phyloP scores from a whole-genome alignment of 192 early-diverging fungal species.

The Umbelopsis ramanniana region DNA sequence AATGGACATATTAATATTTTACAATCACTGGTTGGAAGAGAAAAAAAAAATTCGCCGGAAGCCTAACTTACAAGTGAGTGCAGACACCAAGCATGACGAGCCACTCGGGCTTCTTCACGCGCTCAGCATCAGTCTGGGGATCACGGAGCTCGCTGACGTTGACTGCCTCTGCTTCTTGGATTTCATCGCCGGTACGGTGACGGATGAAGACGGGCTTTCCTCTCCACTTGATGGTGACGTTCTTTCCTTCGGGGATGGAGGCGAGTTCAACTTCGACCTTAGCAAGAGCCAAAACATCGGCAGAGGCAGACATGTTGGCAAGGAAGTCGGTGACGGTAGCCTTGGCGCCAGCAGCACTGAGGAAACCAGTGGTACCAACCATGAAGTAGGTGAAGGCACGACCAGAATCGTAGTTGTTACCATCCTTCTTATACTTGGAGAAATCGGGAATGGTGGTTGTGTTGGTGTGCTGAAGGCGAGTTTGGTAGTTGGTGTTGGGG shows the following conservation, averaged over 20 bases:
- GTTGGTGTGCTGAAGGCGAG: conserved; percentile 51
- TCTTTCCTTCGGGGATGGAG: conserved; percentile 95
- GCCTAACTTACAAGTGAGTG: conserved; percentile 57
- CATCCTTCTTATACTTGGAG: conserved; percentile 76
- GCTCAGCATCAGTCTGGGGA: conserved; percentile 90
- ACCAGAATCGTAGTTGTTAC: conserved; percentile 58
- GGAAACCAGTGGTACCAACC: conserved; percentile 86
- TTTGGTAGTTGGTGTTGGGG: conserved; percentile 42
- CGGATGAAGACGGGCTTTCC: conserved; percentile 98
- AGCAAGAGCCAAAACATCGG: conserved; percentile 96
- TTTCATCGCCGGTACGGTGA: conserved; percentile 94
- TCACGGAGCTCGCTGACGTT: conserved; percentile 84
- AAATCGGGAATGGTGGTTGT: conserved; percentile 77
- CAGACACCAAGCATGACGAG: conserved; percentile 89
- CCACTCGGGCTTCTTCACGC: conserved; percentile 93
- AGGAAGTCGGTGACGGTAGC: conserved; percentile 86
- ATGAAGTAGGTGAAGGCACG: conserved; percentile 91
- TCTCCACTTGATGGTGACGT: conserved; percentile 97
- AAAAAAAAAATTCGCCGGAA: neutral
- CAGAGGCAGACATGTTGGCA: conserved; percentile 91
- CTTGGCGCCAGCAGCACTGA: conserved; percentile 86
- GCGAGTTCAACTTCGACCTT: conserved; percentile 95
- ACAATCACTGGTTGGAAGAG: neutral
- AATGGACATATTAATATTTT: conserved; percentile 40
- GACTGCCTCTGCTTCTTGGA: conserved; percentile 87